phyloP scores from a whole-genome alignment of 495 filamentous ascomycete species.

The Oleoguttula mirabilis region DNA sequence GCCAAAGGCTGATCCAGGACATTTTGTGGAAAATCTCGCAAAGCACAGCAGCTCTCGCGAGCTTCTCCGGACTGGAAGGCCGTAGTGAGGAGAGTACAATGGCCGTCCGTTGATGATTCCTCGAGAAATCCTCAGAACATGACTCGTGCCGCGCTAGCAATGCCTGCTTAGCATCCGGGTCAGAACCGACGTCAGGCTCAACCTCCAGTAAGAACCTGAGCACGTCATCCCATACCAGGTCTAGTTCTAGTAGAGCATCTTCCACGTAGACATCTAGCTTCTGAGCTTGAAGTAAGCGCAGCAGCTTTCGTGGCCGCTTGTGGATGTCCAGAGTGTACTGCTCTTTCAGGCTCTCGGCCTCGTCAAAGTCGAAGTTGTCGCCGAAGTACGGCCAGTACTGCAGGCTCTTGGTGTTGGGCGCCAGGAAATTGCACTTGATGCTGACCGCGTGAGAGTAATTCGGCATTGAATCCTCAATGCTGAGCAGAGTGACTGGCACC shows the following conservation, averaged over 20 bases:
- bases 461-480: slow-evolving; percentile 8
- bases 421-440: slow-evolving; percentile 23
- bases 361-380: slow-evolving; percentile 17
- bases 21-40: slow-evolving; percentile 24
- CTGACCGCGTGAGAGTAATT: slow-evolving; percentile 18
- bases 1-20: slow-evolving; percentile 25
- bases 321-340: slow-evolving; percentile 14
- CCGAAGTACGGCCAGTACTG: slow-evolving; percentile 26
- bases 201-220: slow-evolving; percentile 20
- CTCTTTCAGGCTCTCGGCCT: slow-evolving; percentile 12
- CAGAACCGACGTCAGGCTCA: not conserved
- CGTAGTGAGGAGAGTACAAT: slow-evolving; percentile 20
- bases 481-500: not conserved
- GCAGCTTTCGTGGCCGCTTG: slow-evolving; percentile 6
- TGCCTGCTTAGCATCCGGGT: slow-evolving; percentile 1
- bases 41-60: slow-evolving; percentile 19
- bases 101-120: slow-evolving; percentile 21
- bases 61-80: slow-evolving; percentile 8
- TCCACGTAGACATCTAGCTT: slow-evolving; percentile 18
- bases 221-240: slow-evolving; percentile 22
- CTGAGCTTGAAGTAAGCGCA: slow-evolving; percentile 8
- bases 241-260: slow-evolving; percentile 22
- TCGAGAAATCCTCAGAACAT: slow-evolving; percentile 27
- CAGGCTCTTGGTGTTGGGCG: slow-evolving; percentile 22
- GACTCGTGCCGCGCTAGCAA: slow-evolving; percentile 19